Conservation (phyloP, 2,329 filamentous ascomycete species). For the Pyrenophora seminiperda region DNA sequence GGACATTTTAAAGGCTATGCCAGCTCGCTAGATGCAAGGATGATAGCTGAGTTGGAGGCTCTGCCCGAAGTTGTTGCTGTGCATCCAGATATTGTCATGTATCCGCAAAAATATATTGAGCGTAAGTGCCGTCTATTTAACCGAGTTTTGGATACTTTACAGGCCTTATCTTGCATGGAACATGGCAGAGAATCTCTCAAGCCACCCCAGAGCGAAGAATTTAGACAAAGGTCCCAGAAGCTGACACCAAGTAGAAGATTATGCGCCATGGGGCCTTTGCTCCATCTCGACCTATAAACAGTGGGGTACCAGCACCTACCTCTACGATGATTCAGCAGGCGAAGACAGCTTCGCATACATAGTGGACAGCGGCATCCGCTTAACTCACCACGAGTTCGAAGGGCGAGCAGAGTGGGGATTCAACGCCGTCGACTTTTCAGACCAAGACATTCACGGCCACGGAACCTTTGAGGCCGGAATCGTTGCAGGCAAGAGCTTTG, state of each 20-base stretch:
- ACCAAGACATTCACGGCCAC: conserved; percentile 38
- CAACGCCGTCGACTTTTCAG: conserved; percentile 30
- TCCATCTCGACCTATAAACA: conserved; percentile 32
- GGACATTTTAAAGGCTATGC: conserved; percentile 41
- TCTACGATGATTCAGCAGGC: conserved; percentile 34
- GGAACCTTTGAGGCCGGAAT: conserved; percentile 43
- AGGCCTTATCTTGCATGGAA: too few relatives aligned
- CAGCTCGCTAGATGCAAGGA: conserved; percentile 37
- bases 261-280: conserved; percentile 37
- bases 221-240: too few relatives aligned
- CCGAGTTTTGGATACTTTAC: not conserved
- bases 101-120: conserved; percentile 22
- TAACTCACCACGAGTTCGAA: conserved; percentile 54
- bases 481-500: conserved; percentile 36
- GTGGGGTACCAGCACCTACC: conserved; percentile 24
- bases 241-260: conserved; percentile 19
- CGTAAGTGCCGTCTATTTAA: conserved; percentile 15
- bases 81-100: conserved; percentile 37
- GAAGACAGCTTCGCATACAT: conserved; percentile 53
- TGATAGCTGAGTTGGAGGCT: conserved; percentile 34
- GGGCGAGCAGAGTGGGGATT: conserved; percentile 37
- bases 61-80: conserved; percentile 34
- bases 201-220: too few relatives aligned
- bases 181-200: too few relatives aligned
- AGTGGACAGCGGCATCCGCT: conserved; percentile 66